Evolutionary conservation across 306 rosid genomes (phyloP), one percentile per base, ranked within the genome.

Genomic region (Prunus campanulata): DNA sequence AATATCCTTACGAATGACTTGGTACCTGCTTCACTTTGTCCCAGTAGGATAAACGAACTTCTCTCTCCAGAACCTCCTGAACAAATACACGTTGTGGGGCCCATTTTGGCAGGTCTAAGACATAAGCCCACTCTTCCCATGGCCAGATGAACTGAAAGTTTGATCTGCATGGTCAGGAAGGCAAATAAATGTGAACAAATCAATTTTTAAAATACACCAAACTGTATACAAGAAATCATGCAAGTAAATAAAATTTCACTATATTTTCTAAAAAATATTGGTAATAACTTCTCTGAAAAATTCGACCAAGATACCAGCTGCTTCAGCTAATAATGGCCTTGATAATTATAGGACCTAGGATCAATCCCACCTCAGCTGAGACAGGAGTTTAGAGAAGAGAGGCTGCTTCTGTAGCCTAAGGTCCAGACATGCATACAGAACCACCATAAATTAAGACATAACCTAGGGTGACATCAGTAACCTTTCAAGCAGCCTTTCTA

Each of bases 131-230:
- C 86, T 96, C 99, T 82, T 92, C 97, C 99, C 99, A 96, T 35
- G 96, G 99, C 99, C 99, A 96, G 78, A 96, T 96, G 88, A 96
- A 96, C 87, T 96, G 98, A 66, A 96, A 96, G 81, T 96, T 96
- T 77, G 99, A 91, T 78, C 99, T 96, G 92, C 81, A 83, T 30
- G 66, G 61, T 78, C 52, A 66, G 62, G 79, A 74, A 72, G 75
- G 65, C 76, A 74, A 56, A 19, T 59, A 70, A 55, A 72, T 6
- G 68, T 39, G 39, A 25, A 2, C n/a, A 27, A 68, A 16, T 66
- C 19, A 74, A n/a, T 65, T 57, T 5, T 6, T 24, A 13, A 64
- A 39, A 22, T 39, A 6, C 44, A 62, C 25, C 29, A 35, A 68
- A 35, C 20, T 62, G 5, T 39, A 64, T 29, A 67, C 49, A 48